A percentile compares a stretch with the other conserved stretches of the same genome.
Evolutionary conservation across 192 early-diverging fungal species (phyloP).

Genomic region (Lobosporangium transversale): DNA sequence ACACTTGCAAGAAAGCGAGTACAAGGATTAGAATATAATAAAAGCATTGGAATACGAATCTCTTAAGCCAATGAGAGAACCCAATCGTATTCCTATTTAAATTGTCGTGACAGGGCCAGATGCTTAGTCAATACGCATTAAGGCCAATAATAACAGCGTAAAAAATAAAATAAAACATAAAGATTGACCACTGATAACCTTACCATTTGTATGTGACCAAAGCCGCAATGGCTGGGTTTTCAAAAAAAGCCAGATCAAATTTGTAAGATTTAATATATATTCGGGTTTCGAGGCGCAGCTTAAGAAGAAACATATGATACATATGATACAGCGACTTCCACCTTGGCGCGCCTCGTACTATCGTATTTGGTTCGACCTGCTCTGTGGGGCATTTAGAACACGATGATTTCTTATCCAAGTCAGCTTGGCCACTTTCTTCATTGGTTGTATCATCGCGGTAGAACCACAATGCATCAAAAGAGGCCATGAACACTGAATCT

Average conservation of each 20-base stretch:
- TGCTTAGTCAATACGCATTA: not conserved
- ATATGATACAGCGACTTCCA: too few relatives aligned
- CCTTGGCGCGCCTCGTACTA: not conserved
- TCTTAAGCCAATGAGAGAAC: slow-evolving; percentile 6
- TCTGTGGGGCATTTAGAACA: not conserved
- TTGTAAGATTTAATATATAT: not conserved
- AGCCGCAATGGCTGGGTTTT: slow-evolving; percentile 32
- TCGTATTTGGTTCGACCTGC: too few relatives aligned
- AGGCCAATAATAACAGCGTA: not conserved
- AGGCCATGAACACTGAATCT: not conserved
- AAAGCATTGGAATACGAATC: slow-evolving; percentile 14
- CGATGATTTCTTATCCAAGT: not conserved
- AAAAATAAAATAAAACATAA: not conserved
- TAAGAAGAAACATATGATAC: not conserved
- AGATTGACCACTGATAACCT: not conserved
- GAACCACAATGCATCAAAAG: slow-evolving; percentile 5
- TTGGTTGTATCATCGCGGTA: not conserved
- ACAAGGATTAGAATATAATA: slow-evolving; percentile 15
- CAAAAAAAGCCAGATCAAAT: slow-evolving; percentile 5
- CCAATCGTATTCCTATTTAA: slow-evolving; percentile 21
- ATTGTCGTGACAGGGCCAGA: too few relatives aligned
- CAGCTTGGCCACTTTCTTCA: not conserved
- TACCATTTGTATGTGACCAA: slow-evolving; percentile 43
- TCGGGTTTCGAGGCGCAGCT: not conserved
- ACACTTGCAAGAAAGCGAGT: slow-evolving; percentile 14